phyloP scores from a whole-genome alignment of 2,329 filamentous ascomycete species.

The Apiospora pterosperma region DNA sequence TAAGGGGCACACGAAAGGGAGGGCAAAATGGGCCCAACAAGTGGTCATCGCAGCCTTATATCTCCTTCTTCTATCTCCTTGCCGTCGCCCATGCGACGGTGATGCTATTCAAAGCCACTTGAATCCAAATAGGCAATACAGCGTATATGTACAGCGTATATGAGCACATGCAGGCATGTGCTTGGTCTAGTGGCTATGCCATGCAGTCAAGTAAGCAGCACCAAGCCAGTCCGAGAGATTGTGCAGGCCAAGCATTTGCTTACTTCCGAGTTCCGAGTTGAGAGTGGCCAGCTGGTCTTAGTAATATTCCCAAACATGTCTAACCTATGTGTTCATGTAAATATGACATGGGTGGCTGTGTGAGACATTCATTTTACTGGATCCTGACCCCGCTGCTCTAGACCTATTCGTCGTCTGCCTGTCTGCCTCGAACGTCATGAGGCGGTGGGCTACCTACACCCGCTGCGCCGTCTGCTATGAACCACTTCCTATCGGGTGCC shows the following conservation, averaged over 20 bases:
- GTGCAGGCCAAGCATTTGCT: not conserved
- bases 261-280: not conserved
- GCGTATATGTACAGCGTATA: not conserved
- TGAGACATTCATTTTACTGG: no score
- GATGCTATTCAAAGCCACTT: not conserved
- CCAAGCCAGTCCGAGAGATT: not conserved
- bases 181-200: not conserved
- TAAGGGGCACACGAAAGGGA: not conserved
- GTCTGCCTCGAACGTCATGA: no score
- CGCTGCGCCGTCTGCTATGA: no score
- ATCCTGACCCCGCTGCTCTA: no score
- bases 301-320: not conserved
- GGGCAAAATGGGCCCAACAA: not conserved
- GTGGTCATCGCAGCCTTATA: not conserved
- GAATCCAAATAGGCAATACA: not conserved
- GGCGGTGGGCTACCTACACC: no score
- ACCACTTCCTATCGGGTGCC: no score
- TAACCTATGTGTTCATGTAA: no score
- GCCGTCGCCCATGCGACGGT: not conserved
- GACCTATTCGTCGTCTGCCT: no score
- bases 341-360: no score
- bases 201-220: not conserved
- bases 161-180: not conserved
- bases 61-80: not conserved
- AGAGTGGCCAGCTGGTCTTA: not conserved